Evolutionary conservation across 306 rosid species (phyloP), one percentile per base, ranked within the genome.

Genomic region (Datisca glomerata): DNA sequence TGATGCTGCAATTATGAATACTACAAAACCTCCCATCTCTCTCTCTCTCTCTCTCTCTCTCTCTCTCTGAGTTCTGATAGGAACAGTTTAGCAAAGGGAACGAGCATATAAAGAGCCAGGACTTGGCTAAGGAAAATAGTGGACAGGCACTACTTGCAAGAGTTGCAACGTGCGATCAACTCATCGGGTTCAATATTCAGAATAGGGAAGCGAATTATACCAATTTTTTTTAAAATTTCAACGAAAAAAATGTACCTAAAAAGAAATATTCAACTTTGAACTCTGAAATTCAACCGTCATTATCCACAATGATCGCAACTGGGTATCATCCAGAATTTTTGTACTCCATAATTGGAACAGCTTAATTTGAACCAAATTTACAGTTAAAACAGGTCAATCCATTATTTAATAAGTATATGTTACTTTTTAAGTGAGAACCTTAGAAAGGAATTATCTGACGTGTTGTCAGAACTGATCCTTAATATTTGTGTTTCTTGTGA

Each of bases 151-250:
- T 24, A 55, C 65, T 51, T 34, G 6, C 35, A 45, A 70, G 21
- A 55, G 62, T 51, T 34, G 6, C 35, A 45, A 70, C 82, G 74
- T 75, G 82, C 74, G 10, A 17, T 11, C 63, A 74, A 75, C 47
- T 40, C 0, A 8, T 31, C 14, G 9, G 6, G 0, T 12, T 24
- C 13, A 21, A 15, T 15, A 28, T 53, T 29, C 10, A 17, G 39
- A 51, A 18, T n/a, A n/a, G n/a, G n/a, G n/a, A n/a, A n/a, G n/a
- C n/a, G n/a, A 16, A 17, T 38, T 25, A 51, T 12, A 2, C 12
- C 43, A 36, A 16, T 14, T 16, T 13, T 45, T 29, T 16, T 28
- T 13, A 28, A 7, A 0, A 21, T 10, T 4, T 46, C 11, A 46
- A 16, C 18, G 12, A 46, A 46, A 31, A 8, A 3, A 31, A 8